phyloP scores from a whole-genome alignment of 331 rosid genomes.

The Malus hybrid region DNA sequence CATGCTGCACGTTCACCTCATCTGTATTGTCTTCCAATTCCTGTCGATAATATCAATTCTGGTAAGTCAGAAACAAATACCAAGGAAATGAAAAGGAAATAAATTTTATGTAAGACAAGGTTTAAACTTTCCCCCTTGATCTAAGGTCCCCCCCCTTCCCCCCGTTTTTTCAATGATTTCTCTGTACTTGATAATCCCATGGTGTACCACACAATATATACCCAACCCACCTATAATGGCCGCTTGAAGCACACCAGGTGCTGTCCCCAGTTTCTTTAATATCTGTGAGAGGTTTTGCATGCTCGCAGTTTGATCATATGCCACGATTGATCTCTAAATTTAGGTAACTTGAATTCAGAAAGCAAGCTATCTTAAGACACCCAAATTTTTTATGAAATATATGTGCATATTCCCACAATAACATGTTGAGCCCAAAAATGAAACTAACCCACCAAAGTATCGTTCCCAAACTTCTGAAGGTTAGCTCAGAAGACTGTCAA shows the following conservation, averaged over 20 bases:
- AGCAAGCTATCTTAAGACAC: background rate
- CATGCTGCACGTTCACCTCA: slow-evolving; percentile 76
- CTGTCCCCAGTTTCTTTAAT: background rate
- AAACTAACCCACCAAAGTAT: background rate
- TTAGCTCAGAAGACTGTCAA: background rate
- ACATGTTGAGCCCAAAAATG: background rate
- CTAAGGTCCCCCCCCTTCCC: background rate
- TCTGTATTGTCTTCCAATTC: slow-evolving; percentile 86
- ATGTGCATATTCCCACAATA: background rate
- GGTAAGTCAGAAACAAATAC: background rate
- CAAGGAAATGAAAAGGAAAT: background rate
- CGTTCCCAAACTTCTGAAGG: background rate
- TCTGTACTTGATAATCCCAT: background rate
- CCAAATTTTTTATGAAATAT: background rate
- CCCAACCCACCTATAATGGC: background rate
- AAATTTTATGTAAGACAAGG: background rate
- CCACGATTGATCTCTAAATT: background rate
- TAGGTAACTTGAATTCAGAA: background rate
- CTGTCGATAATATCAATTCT: slow-evolving; percentile 27
- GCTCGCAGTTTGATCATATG: background rate
- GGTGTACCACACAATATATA: background rate
- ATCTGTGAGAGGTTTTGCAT: background rate
- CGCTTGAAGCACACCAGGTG: background rate
- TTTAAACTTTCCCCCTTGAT: background rate
- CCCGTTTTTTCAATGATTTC: background rate